Base-by-base conservation (phyloP, 176 grass and related monocot species). In the Ampelocalamus luodianensis region DNA sequence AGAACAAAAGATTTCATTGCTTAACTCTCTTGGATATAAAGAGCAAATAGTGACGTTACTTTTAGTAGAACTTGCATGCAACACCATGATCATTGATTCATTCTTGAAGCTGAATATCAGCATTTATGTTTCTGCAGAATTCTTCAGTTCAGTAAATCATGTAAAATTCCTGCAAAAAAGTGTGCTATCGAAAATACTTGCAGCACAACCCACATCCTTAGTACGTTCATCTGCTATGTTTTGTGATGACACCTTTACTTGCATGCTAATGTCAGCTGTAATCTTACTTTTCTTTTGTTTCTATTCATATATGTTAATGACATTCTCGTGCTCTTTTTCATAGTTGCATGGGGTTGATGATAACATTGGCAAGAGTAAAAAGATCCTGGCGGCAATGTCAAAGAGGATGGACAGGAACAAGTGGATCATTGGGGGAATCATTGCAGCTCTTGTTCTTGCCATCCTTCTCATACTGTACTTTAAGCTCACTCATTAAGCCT, bases 361-460 rank as follows among this genome's bases (percentile, higher is more conserved):
- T 49, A 91, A 98, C 68, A 29, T 98, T 76, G 87, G 93, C 39
- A 98, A 98, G 91, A 98, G 93, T 65, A 98, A 95, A 88, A 95
- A 92, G 83, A 98, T 95, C 69, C 84, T 98, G 40, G 77, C 85
- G 36, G 82, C 85, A 71, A 95, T 95, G 93, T 93, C 93, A 63
- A 98, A 93, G 83, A 98, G 95, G 90, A 98, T 98, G 87, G 93
- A 98, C 80, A 90, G 91, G 67, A 95, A 98, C 89, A 98, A 98
- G 68, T 98, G 93, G 91, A 93, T 98, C 58, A 90, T 92, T 72
- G 93, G 93, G 42, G 89, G 91, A 11, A 90, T 95, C 43, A 95
- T 95, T 4, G 37, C 76, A 15, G 66, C 72, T 65, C 93, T 98
- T 24, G 85, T 86, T 68, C 62, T 98, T 80, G 91, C 95, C 54